These are phyloP conservation scores for Aspergillus heteromorphus DNA, from an alignment of 495 filamentous ascomycete genomes.

Conservation along the genomic window DNA sequence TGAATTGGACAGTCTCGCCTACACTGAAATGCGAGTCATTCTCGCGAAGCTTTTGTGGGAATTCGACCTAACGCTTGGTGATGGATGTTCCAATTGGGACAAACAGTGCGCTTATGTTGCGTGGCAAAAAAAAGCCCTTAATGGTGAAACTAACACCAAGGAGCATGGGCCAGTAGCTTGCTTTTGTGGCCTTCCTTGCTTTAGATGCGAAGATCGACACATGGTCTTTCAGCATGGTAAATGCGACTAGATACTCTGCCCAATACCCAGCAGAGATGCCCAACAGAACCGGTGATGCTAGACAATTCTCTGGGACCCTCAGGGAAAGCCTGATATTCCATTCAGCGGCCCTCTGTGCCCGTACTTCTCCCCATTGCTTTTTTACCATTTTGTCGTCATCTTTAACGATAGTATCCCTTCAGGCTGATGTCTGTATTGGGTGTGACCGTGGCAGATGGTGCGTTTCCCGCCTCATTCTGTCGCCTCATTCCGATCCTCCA, in stretches of 20 bases:
- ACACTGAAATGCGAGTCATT: slow-evolving; percentile 40
- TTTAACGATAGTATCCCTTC: not conserved
- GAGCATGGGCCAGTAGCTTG: not conserved
- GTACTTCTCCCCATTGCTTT: not conserved
- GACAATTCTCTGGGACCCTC: not conserved
- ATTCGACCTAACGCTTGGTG: slow-evolving; percentile 33
- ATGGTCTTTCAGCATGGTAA: not conserved
- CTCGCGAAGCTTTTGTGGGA: slow-evolving; percentile 36
- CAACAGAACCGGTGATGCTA: not conserved
- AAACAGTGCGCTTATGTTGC: slow-evolving; percentile 29
- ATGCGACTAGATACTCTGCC: no score
- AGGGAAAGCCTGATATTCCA: no score
- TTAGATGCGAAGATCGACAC: not conserved
- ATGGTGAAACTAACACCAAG: slow-evolving; percentile 28
- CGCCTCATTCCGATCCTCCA: slow-evolving; percentile 10
- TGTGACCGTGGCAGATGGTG: not conserved
- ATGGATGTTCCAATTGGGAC: slow-evolving; percentile 25
- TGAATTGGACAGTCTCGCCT: slow-evolving; percentile 28
- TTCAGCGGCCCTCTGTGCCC: no score
- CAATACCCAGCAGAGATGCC: not conserved
- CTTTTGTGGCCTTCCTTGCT: not conserved
- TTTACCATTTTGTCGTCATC: not conserved
- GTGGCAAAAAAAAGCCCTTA: slow-evolving; percentile 40
- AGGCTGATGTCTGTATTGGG: not conserved
- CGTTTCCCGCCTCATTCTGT: slow-evolving; percentile 8